Conservation (phyloP, 345 rosid species). For the Cardamine resedifolia region DNA sequence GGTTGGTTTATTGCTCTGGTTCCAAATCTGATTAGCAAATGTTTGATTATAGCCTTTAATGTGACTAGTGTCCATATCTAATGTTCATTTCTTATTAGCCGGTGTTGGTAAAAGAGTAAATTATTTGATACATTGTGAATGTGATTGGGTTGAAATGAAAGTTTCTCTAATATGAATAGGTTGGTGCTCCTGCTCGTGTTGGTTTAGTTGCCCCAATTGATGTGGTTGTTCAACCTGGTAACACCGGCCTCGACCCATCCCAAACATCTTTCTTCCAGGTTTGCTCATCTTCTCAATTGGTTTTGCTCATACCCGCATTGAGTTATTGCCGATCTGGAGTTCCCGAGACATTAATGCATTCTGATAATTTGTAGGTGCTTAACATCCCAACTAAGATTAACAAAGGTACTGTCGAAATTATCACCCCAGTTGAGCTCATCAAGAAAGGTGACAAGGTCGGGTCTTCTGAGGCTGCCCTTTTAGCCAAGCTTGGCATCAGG, state of each 20-base stretch:
- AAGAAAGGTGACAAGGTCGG: constrained; percentile 95
- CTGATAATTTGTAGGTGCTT: constrained; percentile 55
- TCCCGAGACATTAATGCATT: not conserved
- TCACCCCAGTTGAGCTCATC: constrained; percentile 84
- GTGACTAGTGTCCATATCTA: no score
- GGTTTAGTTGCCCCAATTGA: constrained; percentile 94
- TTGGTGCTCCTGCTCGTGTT: constrained; percentile 98
- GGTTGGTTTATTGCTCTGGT: constrained; percentile 46
- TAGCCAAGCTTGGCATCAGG: constrained; percentile 82
- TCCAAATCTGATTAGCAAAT: not conserved
- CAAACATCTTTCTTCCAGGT: constrained; percentile 99
- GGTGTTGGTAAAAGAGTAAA: no score
- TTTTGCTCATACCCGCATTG: no score
- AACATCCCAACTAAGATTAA: constrained; percentile 94
- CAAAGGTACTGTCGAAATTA: constrained; percentile 94
- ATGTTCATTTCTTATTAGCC: no score
- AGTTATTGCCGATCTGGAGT: not conserved
- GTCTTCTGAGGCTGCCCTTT: constrained; percentile 92
- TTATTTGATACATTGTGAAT: no score
- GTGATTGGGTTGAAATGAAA: not conserved
- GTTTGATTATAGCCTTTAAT: not conserved
- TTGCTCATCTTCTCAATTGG: no score
- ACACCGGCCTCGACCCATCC: constrained; percentile 94
- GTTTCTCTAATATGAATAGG: constrained; percentile 42
- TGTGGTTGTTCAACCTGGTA: constrained; percentile 95